Percentiles rank a stretch among this genome's conserved stretches.
Evolutionary conservation across 2,329 filamentous ascomycete species (phyloP).

Genomic region (Biscogniauxia marginata): DNA sequence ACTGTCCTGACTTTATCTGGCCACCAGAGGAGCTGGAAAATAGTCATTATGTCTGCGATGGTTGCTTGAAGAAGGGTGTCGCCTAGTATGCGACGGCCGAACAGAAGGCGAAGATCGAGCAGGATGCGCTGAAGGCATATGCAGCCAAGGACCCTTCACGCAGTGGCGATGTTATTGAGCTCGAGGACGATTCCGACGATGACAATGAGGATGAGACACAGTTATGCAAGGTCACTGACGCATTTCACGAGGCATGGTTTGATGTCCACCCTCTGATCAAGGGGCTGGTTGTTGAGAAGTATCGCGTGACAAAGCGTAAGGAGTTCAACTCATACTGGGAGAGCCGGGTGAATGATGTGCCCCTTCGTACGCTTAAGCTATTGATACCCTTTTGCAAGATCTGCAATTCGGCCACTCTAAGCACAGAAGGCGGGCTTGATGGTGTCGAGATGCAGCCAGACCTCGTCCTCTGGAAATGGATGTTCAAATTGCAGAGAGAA

Average conservation of each 20-base stretch:
- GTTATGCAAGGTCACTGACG: neutral
- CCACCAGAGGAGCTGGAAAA: constrained; percentile 5
- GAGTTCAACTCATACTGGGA: neutral
- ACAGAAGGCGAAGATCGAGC: neutral
- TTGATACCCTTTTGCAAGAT: constrained; percentile 22
- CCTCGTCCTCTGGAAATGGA: constrained; percentile 19
- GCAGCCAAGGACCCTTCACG: neutral
- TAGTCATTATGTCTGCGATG: constrained; percentile 13
- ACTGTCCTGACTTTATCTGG: constrained; percentile 17
- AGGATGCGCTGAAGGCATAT: neutral
- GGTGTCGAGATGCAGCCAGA: constrained; percentile 20
- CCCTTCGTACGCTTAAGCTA: constrained; percentile 14
- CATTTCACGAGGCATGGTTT: neutral
- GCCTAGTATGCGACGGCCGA: neutral
- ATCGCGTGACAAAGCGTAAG: neutral
- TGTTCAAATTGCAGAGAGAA: neutral
- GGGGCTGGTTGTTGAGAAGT: neutral
- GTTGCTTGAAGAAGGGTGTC: constrained; percentile 7
- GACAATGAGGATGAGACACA: too few relatives aligned
- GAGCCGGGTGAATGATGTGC: constrained; percentile 3
- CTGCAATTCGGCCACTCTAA: constrained; percentile 14
- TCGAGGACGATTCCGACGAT: too few relatives aligned
- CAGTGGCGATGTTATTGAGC: too few relatives aligned
- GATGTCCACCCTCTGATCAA: neutral
- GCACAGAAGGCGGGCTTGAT: constrained; percentile 8